Conservation (phyloP, 352 stramenopile species). For the Nothophytophthora sp. region DNA sequence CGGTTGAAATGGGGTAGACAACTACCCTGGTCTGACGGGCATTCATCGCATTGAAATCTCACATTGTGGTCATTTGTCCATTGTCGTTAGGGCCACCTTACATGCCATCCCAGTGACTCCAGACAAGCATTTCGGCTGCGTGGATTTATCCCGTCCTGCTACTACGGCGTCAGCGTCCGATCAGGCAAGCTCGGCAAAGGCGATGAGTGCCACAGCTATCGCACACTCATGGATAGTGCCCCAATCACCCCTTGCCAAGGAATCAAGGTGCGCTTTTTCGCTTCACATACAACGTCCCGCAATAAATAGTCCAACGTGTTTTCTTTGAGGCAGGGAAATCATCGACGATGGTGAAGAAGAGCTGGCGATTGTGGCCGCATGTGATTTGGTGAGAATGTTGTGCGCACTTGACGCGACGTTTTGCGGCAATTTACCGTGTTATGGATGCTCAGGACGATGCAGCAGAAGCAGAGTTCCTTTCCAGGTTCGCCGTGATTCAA, state of each 20-base stretch:
- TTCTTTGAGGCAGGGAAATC: neutral
- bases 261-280: neutral
- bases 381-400: constrained; percentile 23
- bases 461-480: constrained; percentile 30
- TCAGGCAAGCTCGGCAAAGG: neutral
- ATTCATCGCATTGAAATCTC: too few relatives aligned
- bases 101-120: neutral
- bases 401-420: too few relatives aligned
- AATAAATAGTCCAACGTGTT: neutral
- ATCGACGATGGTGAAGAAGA: constrained; percentile 16
- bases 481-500: constrained; percentile 17
- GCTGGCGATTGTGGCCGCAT: constrained; percentile 16
- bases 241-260: neutral
- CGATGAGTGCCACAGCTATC: too few relatives aligned
- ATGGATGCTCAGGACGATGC: constrained; percentile 22
- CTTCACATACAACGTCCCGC: too few relatives aligned
- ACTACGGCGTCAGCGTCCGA: neutral
- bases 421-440: too few relatives aligned
- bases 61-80: neutral
- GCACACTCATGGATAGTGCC: neutral
- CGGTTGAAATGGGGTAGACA: too few relatives aligned
- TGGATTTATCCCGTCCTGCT: neutral
- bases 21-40: too few relatives aligned
- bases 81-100: neutral
- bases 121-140: neutral